Evolutionary conservation across 352 stramenopile species (phyloP), one percentile per base, ranked within the genome.

Genomic region (Phytophthora nicotianae): DNA sequence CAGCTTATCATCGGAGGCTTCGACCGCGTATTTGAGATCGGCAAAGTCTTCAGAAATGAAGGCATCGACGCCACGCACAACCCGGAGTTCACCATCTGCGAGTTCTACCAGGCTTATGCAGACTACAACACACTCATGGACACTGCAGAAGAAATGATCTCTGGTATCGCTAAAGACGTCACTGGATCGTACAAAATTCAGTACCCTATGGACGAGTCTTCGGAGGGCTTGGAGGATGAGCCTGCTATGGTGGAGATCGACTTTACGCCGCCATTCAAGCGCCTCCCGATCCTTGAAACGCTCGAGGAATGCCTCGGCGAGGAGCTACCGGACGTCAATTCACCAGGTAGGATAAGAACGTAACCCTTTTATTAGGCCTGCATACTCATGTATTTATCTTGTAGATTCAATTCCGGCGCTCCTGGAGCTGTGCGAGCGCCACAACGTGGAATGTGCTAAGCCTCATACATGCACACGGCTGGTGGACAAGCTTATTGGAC

Each of bases 71-170:
- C 98, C 51, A 99, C 97, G 6, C 97, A 99, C 86, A 99, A 99
- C 72, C 97, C 97, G 7, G 97, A 99, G 80, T 99, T 99, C 75
- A 99, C 97, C 5, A 99, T 98, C 5, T 98, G 97, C 71, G 97
- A 99, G 83, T 99, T 99, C 68, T 99, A 99, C 75, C 80, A 96
- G 79, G 97, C 98, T 7, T 99, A 99, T 70, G 97, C 97, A 6
- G 98, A 99, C 75, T 99, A 99, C 85, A 79, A 99, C 67, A 94
- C 98, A 62, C 80, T 99, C 26, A 99, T 99, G 96, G 80, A 93
- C 45, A 98, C 98, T 76, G 98, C 97, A 5, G 97, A 99, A 76
- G 92, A 98, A 50, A 95, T 99, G 85, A 79, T 99, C 24, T 97
- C 89, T 46, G 90, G 90, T 23, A 97, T 99, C 69, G 97, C 99